Conservation (phyloP, 768 basidiomycete genomes). For the Lentinus brumalis region DNA sequence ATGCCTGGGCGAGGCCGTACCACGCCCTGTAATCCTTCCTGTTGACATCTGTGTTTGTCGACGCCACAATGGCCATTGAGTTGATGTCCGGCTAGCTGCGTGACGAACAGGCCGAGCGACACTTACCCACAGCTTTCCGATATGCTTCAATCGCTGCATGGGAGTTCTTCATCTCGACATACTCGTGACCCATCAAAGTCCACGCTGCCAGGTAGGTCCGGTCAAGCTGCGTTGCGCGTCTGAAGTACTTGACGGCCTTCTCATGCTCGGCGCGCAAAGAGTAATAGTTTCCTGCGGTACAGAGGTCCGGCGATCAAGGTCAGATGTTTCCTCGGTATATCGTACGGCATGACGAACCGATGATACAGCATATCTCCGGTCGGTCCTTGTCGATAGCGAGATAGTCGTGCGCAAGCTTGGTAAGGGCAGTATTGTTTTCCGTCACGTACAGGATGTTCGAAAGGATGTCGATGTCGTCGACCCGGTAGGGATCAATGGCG, state of each 20-base stretch:
- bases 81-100: not conserved
- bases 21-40: conserved; percentile 97
- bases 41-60: conserved; percentile 71
- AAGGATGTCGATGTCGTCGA: conserved; percentile 94
- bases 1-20: conserved; percentile 98
- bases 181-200: conserved; percentile 99
- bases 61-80: conserved; percentile 13
- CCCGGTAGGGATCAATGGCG: conserved; percentile 77
- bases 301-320: not conserved
- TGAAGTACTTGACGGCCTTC: conserved; percentile 94
- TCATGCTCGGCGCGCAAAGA: conserved; percentile 92
- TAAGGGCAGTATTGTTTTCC: conserved; percentile 84
- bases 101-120: not conserved
- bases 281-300: conserved; percentile 86
- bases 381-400: conserved; percentile 87
- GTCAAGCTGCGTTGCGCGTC: conserved; percentile 92
- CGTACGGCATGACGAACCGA: conserved; percentile 59
- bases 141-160: conserved; percentile 99
- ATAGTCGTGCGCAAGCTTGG: conserved; percentile 90
- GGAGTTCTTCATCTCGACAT: conserved; percentile 98
- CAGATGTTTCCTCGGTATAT: not conserved
- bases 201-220: conserved; percentile 94
- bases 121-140: conserved; percentile 88
- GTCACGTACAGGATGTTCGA: conserved; percentile 98
- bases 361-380: conserved; percentile 94